phyloP scores from a whole-genome alignment of 2,329 filamentous ascomycete genomes.

The Phyllosticta capitalensis region DNA sequence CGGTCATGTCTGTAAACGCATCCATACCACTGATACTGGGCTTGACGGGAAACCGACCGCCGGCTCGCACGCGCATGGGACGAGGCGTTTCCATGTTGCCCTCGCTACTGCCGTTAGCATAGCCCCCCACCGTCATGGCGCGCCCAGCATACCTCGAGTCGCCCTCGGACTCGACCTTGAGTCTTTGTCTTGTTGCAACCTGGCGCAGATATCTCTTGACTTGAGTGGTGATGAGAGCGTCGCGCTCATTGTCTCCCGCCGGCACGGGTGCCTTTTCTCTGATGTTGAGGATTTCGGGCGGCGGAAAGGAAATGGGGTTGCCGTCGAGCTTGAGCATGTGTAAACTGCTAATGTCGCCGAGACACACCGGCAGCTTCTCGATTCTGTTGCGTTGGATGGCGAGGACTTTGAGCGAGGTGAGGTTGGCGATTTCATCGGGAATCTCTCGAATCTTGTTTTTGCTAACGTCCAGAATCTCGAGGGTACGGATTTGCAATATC shows the following conservation, averaged over 20 bases:
- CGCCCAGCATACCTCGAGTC: constrained; percentile 30
- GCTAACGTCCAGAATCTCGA: constrained; percentile 89
- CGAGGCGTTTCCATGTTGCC: constrained; percentile 68
- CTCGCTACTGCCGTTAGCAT: constrained; percentile 45
- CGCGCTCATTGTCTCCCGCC: constrained; percentile 50
- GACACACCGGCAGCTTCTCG: constrained; percentile 68
- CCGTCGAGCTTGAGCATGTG: constrained; percentile 85
- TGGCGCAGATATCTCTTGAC: constrained; percentile 49
- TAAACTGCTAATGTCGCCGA: constrained; percentile 83
- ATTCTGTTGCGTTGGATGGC: constrained; percentile 83
- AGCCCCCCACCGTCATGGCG: neutral
- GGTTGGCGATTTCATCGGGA: constrained; percentile 67
- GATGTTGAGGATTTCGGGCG: constrained; percentile 35
- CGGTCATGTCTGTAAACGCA: constrained; percentile 32
- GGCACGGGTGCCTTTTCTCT: constrained; percentile 33
- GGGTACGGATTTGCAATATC: constrained; percentile 75
- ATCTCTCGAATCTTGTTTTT: constrained; percentile 73
- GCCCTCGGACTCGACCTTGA: constrained; percentile 36
- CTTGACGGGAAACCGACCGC: constrained; percentile 53
- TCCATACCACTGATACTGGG: constrained; percentile 61
- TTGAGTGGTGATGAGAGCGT: constrained; percentile 50
- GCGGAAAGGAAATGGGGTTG: constrained; percentile 75
- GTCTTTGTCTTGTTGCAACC: constrained; percentile 26
- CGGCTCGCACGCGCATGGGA: constrained; percentile 47
- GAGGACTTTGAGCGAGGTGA: constrained; percentile 80